Percentiles rank a stretch among this genome's conserved stretches.
phyloP scores from a whole-genome alignment of 2,329 filamentous ascomycete species.

The Fusarium agapanthi region DNA sequence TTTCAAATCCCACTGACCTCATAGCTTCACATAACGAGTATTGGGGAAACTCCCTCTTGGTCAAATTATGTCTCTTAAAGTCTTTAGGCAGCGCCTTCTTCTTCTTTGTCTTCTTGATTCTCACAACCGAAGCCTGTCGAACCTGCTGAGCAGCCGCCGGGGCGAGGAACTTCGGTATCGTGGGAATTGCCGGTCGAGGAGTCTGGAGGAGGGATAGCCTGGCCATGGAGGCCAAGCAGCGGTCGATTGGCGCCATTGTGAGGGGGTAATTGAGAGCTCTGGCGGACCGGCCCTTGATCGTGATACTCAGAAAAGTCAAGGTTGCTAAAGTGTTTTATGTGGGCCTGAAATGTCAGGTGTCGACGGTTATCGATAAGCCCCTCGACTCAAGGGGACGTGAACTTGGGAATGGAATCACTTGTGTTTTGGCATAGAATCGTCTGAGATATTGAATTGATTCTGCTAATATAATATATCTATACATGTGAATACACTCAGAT shows the following conservation, averaged over 20 bases:
- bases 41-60: constrained; percentile 68
- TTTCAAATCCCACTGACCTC: constrained; percentile 64
- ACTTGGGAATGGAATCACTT: not conserved
- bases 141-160: constrained; percentile 55
- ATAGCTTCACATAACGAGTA: constrained; percentile 92
- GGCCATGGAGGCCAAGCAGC: constrained; percentile 64
- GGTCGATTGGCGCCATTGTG: constrained; percentile 61
- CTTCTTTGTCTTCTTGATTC: constrained; percentile 63
- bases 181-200: constrained; percentile 52
- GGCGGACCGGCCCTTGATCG: constrained; percentile 24
- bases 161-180: constrained; percentile 60
- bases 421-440: not conserved
- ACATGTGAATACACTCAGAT: not conserved
- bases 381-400: not conserved
- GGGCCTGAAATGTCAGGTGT: constrained; percentile 37
- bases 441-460: not conserved
- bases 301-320: constrained; percentile 37
- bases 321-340: constrained; percentile 22
- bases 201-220: constrained; percentile 56
- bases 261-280: constrained; percentile 41
- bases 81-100: constrained; percentile 71
- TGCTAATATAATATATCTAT: not conserved
- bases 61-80: constrained; percentile 72
- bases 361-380: constrained; percentile 40
- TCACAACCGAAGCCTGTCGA: constrained; percentile 52